Conservation (phyloP, 1,284 basidiomycete genomes). For the Ustilago crameri region DNA sequence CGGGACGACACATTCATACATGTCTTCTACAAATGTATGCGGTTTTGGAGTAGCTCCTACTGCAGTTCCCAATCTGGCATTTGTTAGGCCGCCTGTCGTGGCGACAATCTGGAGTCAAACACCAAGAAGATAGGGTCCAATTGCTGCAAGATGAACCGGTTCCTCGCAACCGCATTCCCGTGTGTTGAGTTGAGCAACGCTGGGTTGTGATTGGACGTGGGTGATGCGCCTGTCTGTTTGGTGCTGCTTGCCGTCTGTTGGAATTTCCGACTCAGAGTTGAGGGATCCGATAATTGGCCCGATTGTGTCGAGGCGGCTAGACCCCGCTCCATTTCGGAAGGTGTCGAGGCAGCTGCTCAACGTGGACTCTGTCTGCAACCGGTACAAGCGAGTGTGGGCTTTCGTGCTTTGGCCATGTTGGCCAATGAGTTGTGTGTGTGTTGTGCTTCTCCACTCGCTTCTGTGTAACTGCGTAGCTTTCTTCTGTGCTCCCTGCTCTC, state of each 20-base stretch:
- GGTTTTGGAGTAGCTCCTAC: too few relatives aligned
- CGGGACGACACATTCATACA: too few relatives aligned
- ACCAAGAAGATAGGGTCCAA: too few relatives aligned
- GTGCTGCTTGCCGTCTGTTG: background rate
- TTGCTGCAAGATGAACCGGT: too few relatives aligned
- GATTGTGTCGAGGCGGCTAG: background rate
- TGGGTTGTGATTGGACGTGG: slow-evolving; percentile 26
- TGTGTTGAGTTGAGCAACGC: too few relatives aligned
- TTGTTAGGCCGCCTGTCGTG: slow-evolving; percentile 10
- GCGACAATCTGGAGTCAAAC: too few relatives aligned
- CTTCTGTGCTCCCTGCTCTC: background rate
- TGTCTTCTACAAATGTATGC: too few relatives aligned
- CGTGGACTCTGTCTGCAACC: background rate
- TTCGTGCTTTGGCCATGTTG: background rate
- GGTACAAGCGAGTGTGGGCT: background rate
- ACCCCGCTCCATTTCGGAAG: slow-evolving; percentile 2
- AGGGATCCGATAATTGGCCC: background rate
- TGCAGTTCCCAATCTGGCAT: too few relatives aligned
- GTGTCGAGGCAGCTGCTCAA: background rate
- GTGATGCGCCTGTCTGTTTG: slow-evolving; percentile 3
- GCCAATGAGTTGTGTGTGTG: slow-evolving; percentile 1
- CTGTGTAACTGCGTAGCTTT: too few relatives aligned
- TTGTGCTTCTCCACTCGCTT: slow-evolving; percentile 6
- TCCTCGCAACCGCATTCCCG: too few relatives aligned
- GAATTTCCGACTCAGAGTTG: slow-evolving; percentile 1